A percentile compares a stretch with the other conserved stretches of the same genome.
These are phyloP conservation scores for Plectosphaerella sp. DNA, from an alignment of 2,329 filamentous ascomycete species.

Conservation along the genomic window DNA sequence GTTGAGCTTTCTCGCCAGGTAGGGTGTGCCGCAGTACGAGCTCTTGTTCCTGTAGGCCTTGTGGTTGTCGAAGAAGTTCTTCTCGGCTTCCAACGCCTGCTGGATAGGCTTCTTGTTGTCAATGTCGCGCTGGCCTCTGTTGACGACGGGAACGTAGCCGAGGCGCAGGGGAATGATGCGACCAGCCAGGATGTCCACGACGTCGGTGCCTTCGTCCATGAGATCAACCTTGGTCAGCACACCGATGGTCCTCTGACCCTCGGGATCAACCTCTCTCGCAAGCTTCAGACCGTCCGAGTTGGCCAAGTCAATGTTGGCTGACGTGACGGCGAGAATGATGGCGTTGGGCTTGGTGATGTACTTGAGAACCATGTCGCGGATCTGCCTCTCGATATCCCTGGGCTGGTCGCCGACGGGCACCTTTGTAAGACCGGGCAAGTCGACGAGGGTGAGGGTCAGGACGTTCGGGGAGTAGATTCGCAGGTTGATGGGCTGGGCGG, in stretches of 20 bases:
- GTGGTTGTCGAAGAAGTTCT: slow-evolving; percentile 97
- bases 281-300: slow-evolving; percentile 98
- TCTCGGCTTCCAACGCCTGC: slow-evolving; percentile 86
- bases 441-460: slow-evolving; percentile 91
- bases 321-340: slow-evolving; percentile 93
- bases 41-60: slow-evolving; percentile 98
- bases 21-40: slow-evolving; percentile 96
- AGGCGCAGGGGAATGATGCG: slow-evolving; percentile 92
- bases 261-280: slow-evolving; percentile 92
- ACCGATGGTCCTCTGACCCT: slow-evolving; percentile 96
- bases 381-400: slow-evolving; percentile 93
- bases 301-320: slow-evolving; percentile 95
- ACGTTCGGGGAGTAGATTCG: slow-evolving; percentile 98
- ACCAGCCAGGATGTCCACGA: slow-evolving; percentile 96
- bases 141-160: slow-evolving; percentile 96
- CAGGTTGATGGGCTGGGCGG: slow-evolving; percentile 92
- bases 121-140: slow-evolving; percentile 95
- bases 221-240: slow-evolving; percentile 97
- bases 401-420: slow-evolving; percentile 96
- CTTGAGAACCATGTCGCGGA: slow-evolving; percentile 96
- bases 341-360: slow-evolving; percentile 98
- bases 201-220: slow-evolving; percentile 98
- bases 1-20: slow-evolving; percentile 93
- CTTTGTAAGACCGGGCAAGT: slow-evolving; percentile 93
- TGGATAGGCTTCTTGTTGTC: slow-evolving; percentile 97